Evolutionary conservation across 768 basidiomycete species (phyloP), one percentile per base, ranked within the genome.

Genomic region (Ramaria sp.): DNA sequence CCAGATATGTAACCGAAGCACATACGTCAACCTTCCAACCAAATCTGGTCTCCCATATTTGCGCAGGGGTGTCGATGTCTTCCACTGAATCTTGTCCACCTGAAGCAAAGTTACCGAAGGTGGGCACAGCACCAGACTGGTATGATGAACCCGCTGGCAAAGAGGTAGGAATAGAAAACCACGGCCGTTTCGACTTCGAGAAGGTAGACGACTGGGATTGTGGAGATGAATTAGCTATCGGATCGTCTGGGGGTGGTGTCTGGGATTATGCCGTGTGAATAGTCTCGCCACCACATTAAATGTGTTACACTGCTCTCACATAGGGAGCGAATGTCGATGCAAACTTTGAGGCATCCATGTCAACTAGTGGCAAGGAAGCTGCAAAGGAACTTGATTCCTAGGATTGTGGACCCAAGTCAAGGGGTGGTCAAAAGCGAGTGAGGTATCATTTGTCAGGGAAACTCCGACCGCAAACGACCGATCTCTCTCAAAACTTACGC

Each of bases 31-130:
- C 78, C 58, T 85, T 74, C 71, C 78, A 70, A 12, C 79, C 79
- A 60, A 78, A 77, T 25, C 79, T 70, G 13, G 84, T 86, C 71
- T 84, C 82, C 86, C 85, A 88, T 57, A 73, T 75, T 59, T 78
- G 84, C 28, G 67, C 69, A 37, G 68, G 66, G 12, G 65, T 65
- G 36, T 74, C 72, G 13, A 65, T 67, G 22, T 73, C 74, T n/a
- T 73, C 73, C 34, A 58, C 61, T 5, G 69, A 65, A 20, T 63
- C 67, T 2, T 61, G 60, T n/a, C 73, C 69, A 3, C 71, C 67
- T 2, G 69, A 56, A 9, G 69, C 63, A 13, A 76, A 75, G 13
- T 73, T 72, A 47, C 70, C 69, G 57, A 81, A 80, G 9, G 78
- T 73, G 6, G 82, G 79, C 30, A 79, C 70, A 12, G 75, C 82